Conservation (phyloP, 768 basidiomycete species). For the Tulasnella sp. region DNA sequence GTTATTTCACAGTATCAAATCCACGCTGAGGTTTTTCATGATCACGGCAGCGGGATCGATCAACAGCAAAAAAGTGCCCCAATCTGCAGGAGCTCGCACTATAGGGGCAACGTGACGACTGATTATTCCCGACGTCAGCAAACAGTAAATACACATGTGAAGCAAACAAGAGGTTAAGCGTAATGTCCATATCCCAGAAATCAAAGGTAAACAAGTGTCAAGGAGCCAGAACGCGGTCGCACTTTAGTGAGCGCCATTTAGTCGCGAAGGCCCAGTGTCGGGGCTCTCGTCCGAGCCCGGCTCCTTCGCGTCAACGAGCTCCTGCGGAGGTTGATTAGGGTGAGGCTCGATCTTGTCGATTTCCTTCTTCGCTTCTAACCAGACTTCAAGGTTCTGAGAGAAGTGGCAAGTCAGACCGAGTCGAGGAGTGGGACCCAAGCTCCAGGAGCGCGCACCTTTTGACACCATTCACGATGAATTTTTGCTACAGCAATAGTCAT, state of each 20-base stretch:
- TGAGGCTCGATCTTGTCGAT: slow-evolving; percentile 86
- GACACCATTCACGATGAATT: slow-evolving; percentile 93
- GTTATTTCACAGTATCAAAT: not conserved
- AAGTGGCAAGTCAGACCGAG: not conserved
- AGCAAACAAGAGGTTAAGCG: not conserved
- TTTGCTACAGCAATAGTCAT: slow-evolving; percentile 87
- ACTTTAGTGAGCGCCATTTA: not conserved
- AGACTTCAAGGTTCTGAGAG: slow-evolving; percentile 83
- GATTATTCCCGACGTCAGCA: not conserved
- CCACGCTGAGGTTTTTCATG: not conserved
- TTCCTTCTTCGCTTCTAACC: slow-evolving; percentile 93
- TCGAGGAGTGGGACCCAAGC: not conserved
- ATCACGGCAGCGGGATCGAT: too few species aligned
- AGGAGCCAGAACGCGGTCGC: not conserved
- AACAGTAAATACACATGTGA: not conserved
- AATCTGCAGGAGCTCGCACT: too few species aligned
- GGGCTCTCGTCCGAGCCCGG: not conserved
- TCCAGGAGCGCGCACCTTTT: slow-evolving; percentile 55
- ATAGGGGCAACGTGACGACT: not conserved
- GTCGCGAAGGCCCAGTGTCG: not conserved
- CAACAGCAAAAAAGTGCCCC: too few species aligned
- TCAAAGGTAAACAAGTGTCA: not conserved
- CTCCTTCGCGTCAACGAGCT: not conserved
- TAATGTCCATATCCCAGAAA: not conserved
- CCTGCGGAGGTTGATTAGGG: slow-evolving; percentile 50